Evolutionary conservation across 2,329 filamentous ascomycete species (phyloP), one percentile per base, ranked within the genome.

Genomic region (Botrytis aclada): DNA sequence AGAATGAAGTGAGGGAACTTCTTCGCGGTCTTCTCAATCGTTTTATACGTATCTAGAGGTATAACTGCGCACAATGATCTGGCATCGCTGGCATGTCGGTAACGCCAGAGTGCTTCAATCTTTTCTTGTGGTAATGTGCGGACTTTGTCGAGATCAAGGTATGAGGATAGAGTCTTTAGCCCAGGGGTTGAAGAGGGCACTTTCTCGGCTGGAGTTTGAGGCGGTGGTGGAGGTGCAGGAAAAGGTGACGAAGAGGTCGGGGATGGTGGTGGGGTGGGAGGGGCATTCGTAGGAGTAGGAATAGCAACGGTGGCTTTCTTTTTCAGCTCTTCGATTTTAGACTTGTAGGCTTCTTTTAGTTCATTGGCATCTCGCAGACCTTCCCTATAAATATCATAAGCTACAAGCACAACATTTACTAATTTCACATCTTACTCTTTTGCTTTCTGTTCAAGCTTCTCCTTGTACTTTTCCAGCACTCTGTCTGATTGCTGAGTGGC

Each of bases 1-100:
- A 99, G 88, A 72, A 99, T 91, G 84, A 99, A 99, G 78, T 94
- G 91, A 22, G 96, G 96, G 81, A 95, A 89, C 69, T 85, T 85
- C 76, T 89, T 89, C 22, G 95, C 96, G 3, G 90, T 89, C 0
- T 84, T 81, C 75, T 91, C 89, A 80, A 99, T 93, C 69, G 88
- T 86, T 47, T 84, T 81, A 84, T 95, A 98, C n/a, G 91, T 93
- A 3, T 87, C 81, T 4, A 91, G 82, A 0, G 94, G 92, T 72
- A 99, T 90, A 64, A 89, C 87, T 41, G 96, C 97, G 83, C 93
- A 97, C n/a, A 99, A 88, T 20, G 91, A 92, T 75, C 89, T 87
- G 0, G 90, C 85, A 76, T 92, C 90, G 25, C 86, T 83, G 58
- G 94, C 91, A 84, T 98, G 93, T 69, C 93, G 92, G 39, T 97